Base-by-base conservation (phyloP, 768 basidiomycete genomes). In the Suillus subaureus region DNA sequence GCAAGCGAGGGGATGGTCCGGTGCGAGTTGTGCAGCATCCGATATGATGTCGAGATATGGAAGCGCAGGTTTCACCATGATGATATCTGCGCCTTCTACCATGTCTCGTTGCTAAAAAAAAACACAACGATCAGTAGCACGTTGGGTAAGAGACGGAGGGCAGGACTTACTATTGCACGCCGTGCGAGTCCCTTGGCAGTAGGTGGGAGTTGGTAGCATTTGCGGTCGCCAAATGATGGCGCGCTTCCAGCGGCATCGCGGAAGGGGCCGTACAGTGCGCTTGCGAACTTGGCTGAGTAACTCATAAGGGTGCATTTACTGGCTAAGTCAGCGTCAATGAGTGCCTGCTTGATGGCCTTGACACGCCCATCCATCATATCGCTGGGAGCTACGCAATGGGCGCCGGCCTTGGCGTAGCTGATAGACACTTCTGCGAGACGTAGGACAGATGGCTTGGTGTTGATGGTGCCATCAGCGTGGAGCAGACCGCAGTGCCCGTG, bases 301-400 rank as follows among this genome's bases (percentile, higher is more conserved):
- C 91, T 89, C 97, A 99, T 99, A 61, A 99, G 83, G 7, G 91
- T 91, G 76, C 93, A 95, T 73, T 86, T 86, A 79, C 98, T 99
- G 11, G 90, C 96, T 54, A 88, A 82, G 21, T 95, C 94, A 51
- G 85, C 85, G 66, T 93, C 90, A 66, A 98, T 93, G 63, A 99
- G 81, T 4, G 83, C 85, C 43, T 87, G 83, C 77, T 99, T 99
- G 79, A 99, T 99, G 16, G 88, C 88, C 68, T 86, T 88, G 68
- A 99, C 89, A 23, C 97, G 84, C 0, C 97, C 97, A 74, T 99
- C 97, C 96, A 99, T 99, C 97, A 99, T 99, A 77, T 99, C 97
- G 73, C 96, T 97, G 8, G 97, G 97, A 2, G 97, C 97, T 64
- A 99, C 96, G 72, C 95, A 95, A 77, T 99, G 94, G 1, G 95